A percentile compares a stretch with the other conserved stretches of the same genome.
Conservation (phyloP, 2,329 filamentous ascomycete species). For the Venturia pyrina region DNA sequence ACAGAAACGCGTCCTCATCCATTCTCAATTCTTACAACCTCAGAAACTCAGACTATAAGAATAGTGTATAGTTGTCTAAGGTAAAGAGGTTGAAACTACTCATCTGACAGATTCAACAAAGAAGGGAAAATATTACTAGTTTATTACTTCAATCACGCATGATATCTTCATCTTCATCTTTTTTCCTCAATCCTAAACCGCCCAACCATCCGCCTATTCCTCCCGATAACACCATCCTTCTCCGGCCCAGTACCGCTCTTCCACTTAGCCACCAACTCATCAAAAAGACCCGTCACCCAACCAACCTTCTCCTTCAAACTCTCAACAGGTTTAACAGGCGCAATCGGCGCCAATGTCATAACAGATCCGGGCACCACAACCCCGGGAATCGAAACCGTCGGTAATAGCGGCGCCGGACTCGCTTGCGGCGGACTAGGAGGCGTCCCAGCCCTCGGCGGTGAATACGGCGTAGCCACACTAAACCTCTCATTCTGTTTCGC, state of each 20-base stretch:
- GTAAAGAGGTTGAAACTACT: too few species aligned
- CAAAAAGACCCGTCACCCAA: not conserved
- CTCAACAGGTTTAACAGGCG: not conserved
- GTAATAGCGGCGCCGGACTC: not conserved
- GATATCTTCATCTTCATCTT: not conserved
- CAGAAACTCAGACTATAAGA: too few species aligned
- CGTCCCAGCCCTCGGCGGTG: too few species aligned
- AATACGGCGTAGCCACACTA: not conserved
- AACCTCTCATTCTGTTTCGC: slow-evolving; percentile 24
- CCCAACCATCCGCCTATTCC: not conserved
- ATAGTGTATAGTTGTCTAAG: too few species aligned
- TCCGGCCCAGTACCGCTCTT: not conserved
- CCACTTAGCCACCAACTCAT: not conserved
- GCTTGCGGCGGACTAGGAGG: not conserved
- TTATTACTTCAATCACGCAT: too few species aligned
- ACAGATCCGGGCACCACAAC: not conserved
- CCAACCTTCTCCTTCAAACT: not conserved
- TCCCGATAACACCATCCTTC: not conserved
- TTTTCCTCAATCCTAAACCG: not conserved
- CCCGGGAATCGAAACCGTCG: not conserved
- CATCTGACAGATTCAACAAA: too few species aligned
- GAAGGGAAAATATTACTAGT: too few species aligned
- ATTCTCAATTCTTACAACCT: too few species aligned
- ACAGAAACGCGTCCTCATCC: too few species aligned
- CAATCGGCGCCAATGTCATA: not conserved